These are phyloP conservation scores for Ustilago xerochloae DNA, from an alignment of 1,284 basidiomycete genomes.

Conservation along the genomic window DNA sequence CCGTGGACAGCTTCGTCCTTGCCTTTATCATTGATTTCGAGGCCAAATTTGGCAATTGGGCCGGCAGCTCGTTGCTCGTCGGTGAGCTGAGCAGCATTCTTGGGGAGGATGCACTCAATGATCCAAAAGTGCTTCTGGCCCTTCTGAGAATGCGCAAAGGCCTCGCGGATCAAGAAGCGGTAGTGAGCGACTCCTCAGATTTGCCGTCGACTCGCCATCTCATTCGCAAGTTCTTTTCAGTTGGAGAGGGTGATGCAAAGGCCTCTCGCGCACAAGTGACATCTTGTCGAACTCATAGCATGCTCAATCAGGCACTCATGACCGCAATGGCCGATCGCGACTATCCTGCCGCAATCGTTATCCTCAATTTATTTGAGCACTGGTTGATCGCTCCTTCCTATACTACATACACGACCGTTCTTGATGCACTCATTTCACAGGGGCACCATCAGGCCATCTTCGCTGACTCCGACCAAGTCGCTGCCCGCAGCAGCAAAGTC, in stretches of 20 bases:
- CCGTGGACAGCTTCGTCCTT: slow-evolving; percentile 17
- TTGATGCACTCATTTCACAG: slow-evolving; percentile 17
- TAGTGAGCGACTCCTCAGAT: not conserved
- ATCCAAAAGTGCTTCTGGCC: slow-evolving; percentile 12
- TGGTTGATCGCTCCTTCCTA: slow-evolving; percentile 29
- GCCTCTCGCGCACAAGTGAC: slow-evolving; percentile 2
- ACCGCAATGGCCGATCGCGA: slow-evolving; percentile 31
- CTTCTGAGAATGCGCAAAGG: slow-evolving; percentile 18
- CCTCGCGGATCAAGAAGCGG: not conserved
- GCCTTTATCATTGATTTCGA: slow-evolving; percentile 35
- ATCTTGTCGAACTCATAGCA: slow-evolving; percentile 17
- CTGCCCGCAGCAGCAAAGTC: slow-evolving; percentile 6
- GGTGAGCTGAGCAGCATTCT: slow-evolving; percentile 10
- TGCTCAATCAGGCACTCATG: slow-evolving; percentile 34
- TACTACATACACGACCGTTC: slow-evolving; percentile 22
- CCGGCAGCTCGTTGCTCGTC: slow-evolving; percentile 7
- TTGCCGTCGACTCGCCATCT: slow-evolving; percentile 26
- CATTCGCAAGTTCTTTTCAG: slow-evolving; percentile 17
- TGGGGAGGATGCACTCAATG: not conserved
- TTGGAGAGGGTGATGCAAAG: slow-evolving; percentile 14
- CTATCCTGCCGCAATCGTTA: slow-evolving; percentile 27
- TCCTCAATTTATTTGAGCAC: slow-evolving; percentile 38
- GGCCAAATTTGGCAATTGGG: slow-evolving; percentile 19
- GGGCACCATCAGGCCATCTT: slow-evolving; percentile 16
- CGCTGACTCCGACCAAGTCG: not conserved